Evolutionary conservation across 176 grass and related monocot genomes (phyloP).

Genomic region (bread wheat (Triticum aestivum)): DNA sequence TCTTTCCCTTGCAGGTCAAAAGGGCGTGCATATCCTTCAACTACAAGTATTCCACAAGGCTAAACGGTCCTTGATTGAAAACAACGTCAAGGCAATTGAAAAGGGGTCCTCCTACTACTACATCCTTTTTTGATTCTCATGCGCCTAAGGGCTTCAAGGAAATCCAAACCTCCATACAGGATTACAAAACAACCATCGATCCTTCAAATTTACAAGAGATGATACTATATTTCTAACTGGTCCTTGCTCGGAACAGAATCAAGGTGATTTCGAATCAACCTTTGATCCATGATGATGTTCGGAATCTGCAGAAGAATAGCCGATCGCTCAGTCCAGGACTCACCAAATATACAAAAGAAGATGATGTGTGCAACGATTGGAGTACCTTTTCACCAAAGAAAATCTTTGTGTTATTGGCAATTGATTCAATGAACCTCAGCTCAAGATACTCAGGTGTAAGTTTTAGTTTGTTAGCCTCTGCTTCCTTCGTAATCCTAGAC

Average conservation of each 20-base stretch:
- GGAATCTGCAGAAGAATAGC: slow-evolving; percentile 28
- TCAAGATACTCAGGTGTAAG: slow-evolving; percentile 91
- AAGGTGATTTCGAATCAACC: slow-evolving; percentile 25
- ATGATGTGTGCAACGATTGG: neutral
- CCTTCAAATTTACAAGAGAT: slow-evolving; percentile 4
- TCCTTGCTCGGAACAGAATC: slow-evolving; percentile 28
- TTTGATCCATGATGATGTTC: slow-evolving; percentile 36
- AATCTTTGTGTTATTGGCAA: slow-evolving; percentile 95
- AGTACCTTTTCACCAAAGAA: slow-evolving; percentile 96
- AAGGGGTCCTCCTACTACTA: neutral
- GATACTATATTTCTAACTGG: slow-evolving; percentile 22
- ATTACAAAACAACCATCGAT: slow-evolving; percentile 5
- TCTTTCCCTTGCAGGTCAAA: slow-evolving; percentile 3
- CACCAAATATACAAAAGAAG: slow-evolving; percentile 12
- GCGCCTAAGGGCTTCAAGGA: neutral
- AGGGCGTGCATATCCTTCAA: neutral
- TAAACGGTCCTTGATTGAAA: neutral
- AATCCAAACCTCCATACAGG: slow-evolving; percentile 14
- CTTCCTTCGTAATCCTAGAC: slow-evolving; percentile 81
- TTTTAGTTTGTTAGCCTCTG: slow-evolving; percentile 89
- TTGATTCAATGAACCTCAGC: slow-evolving; percentile 92
- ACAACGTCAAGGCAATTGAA: neutral
- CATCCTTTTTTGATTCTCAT: slow-evolving; percentile 7
- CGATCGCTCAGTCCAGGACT: slow-evolving; percentile 3
- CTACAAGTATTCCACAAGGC: slow-evolving; percentile 10